Conservation (phyloP, 2,329 filamentous ascomycete genomes). For the Chaetomiaceae sp. region DNA sequence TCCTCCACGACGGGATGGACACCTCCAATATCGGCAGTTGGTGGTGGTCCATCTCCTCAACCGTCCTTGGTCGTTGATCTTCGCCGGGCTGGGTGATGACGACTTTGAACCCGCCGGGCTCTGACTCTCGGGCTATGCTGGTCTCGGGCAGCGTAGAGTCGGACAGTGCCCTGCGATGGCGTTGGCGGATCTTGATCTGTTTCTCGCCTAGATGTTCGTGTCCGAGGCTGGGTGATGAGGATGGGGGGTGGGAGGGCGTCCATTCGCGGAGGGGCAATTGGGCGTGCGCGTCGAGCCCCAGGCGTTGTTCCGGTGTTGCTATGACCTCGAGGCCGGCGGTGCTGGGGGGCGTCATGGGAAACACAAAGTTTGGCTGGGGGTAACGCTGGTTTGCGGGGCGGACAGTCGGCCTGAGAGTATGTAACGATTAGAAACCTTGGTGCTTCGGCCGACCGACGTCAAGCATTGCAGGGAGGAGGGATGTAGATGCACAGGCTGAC, state of each 20-base stretch:
- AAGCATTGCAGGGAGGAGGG: neutral
- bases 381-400: conserved; percentile 58
- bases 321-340: conserved; percentile 52
- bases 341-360: conserved; percentile 56
- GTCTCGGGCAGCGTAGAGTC: conserved; percentile 72
- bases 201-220: conserved; percentile 33
- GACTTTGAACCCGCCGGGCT: conserved; percentile 69
- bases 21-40: conserved; percentile 60
- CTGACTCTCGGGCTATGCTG: conserved; percentile 46
- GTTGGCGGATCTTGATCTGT: conserved; percentile 30
- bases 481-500: neutral
- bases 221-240: conserved; percentile 34
- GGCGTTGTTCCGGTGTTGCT: conserved; percentile 29
- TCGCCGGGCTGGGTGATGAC: conserved; percentile 69
- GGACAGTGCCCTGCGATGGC: conserved; percentile 63
- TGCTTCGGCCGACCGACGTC: neutral
- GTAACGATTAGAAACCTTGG: conserved; percentile 19
- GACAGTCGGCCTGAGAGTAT: conserved; percentile 51
- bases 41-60: conserved; percentile 48
- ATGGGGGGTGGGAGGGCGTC: conserved; percentile 39
- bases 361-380: conserved; percentile 56
- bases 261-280: conserved; percentile 37
- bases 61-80: conserved; percentile 56
- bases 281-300: conserved; percentile 28
- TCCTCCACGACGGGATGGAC: conserved; percentile 75